phyloP scores from a whole-genome alignment of 164 flowering plant genomes.

The Aristolochia californica region DNA sequence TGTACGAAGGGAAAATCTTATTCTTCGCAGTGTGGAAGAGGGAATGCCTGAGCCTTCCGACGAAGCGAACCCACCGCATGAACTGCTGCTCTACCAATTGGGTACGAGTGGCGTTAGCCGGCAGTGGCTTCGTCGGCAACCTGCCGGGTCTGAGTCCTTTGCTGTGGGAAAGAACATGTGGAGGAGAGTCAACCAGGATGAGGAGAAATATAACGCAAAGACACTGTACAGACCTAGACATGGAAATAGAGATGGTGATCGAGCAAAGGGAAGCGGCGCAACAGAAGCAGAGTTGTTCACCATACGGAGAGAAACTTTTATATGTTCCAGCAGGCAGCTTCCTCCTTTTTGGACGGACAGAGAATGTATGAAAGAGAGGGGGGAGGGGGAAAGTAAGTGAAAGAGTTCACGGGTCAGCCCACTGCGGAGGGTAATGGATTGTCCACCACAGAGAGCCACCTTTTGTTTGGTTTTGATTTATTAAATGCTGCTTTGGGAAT shows the following conservation, averaged over 20 bases:
- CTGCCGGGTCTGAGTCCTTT: constrained; percentile 36
- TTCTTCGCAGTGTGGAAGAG: constrained; percentile 63
- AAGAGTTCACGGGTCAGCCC: constrained; percentile 60
- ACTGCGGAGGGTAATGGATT: constrained; percentile 19
- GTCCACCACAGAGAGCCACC: constrained; percentile 27
- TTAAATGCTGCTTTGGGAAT: too few species aligned
- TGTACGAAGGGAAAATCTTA: constrained; percentile 74
- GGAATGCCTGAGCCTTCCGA: constrained; percentile 71
- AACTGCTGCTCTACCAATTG: constrained; percentile 67
- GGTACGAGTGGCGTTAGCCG: constrained; percentile 33
- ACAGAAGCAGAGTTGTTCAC: background rate
- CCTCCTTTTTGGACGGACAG: constrained; percentile 1
- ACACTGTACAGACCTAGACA: constrained; percentile 18
- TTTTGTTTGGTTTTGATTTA: constrained; percentile 5
- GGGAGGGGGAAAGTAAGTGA: constrained; percentile 15
- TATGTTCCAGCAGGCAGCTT: too few species aligned
- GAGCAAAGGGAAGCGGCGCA: background rate
- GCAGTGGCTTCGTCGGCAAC: constrained; percentile 10
- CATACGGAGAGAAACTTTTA: too few species aligned
- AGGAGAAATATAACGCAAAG: constrained; percentile 22
- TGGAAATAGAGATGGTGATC: constrained; percentile 2
- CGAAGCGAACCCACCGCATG: constrained; percentile 87
- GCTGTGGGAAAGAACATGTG: constrained; percentile 28
- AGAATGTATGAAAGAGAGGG: constrained; percentile 2
- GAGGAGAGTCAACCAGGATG: constrained; percentile 22